phyloP scores from a whole-genome alignment of 768 basidiomycete genomes.

The Trametes gibbosa region DNA sequence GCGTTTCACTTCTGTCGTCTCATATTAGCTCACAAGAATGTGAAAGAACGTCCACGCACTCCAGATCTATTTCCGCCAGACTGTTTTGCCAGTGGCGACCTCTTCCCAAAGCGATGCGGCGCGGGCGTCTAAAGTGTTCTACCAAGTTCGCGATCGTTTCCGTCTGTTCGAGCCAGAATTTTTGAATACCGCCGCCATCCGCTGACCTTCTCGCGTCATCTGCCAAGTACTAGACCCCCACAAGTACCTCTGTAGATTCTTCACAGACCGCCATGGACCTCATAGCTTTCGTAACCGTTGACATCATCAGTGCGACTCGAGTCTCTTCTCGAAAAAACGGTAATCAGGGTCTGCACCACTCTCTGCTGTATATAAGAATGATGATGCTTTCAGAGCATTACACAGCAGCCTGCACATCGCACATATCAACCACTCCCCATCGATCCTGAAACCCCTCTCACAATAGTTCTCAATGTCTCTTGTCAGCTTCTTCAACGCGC shows the following conservation, averaged over 20 bases:
- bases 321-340: not conserved
- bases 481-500: slow-evolving; percentile 39
- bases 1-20: no score
- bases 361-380: not conserved
- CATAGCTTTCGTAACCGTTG: slow-evolving; percentile 7
- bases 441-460: not conserved
- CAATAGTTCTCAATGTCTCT: slow-evolving; percentile 28
- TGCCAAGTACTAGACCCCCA: not conserved
- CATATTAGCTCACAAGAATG: no score
- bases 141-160: not conserved
- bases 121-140: not conserved
- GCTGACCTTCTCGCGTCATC: not conserved
- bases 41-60: no score
- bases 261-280: not conserved
- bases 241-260: not conserved
- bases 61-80: no score
- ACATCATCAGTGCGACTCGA: not conserved
- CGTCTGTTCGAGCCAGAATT: not conserved
- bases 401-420: not conserved
- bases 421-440: not conserved
- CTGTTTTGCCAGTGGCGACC: no score
- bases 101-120: not conserved
- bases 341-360: not conserved
- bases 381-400: no score
- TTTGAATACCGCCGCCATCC: not conserved